A percentile compares a stretch with the other conserved stretches of the same genome.
These are phyloP conservation scores for Neurospora sp. DNA, from an alignment of 495 filamentous ascomycete genomes.

Conservation along the genomic window DNA sequence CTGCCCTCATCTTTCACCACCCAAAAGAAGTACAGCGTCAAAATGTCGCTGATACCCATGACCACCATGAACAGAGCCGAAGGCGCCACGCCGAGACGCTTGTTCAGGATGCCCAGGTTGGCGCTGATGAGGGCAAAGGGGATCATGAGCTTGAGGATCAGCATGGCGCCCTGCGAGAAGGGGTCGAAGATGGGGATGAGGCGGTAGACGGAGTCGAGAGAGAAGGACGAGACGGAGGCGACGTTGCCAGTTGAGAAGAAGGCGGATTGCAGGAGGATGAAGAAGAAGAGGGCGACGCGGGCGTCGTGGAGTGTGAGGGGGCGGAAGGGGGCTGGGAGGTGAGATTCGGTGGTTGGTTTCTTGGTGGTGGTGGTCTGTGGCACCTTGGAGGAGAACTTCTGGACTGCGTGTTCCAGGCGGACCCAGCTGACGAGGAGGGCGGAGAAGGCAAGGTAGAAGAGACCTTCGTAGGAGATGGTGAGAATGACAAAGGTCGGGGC, in stretches of 20 bases:
- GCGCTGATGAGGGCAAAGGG: slow-evolving; percentile 91
- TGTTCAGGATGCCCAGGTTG: slow-evolving; percentile 90
- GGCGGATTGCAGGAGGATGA: slow-evolving; percentile 84
- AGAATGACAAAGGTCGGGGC: slow-evolving; percentile 91
- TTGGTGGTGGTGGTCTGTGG: slow-evolving; percentile 10
- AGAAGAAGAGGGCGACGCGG: slow-evolving; percentile 86
- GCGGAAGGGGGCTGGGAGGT: slow-evolving; percentile 44
- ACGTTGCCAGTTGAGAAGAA: slow-evolving; percentile 99
- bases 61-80: slow-evolving; percentile 90
- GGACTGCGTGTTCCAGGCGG: slow-evolving; percentile 71
- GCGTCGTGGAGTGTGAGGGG: slow-evolving; percentile 68
- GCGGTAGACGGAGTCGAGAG: slow-evolving; percentile 78
- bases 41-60: slow-evolving; percentile 82
- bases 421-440: slow-evolving; percentile 82
- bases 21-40: slow-evolving; percentile 97
- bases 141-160: slow-evolving; percentile 84
- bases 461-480: slow-evolving; percentile 93
- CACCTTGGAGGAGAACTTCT: slow-evolving; percentile 33
- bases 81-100: slow-evolving; percentile 65
- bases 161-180: slow-evolving; percentile 79
- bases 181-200: slow-evolving; percentile 93
- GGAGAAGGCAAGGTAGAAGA: slow-evolving; percentile 91
- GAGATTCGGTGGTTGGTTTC: slow-evolving; percentile 10
- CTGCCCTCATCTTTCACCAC: slow-evolving; percentile 91
- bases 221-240: slow-evolving; percentile 90